Evolutionary conservation across 768 basidiomycete genomes (phyloP).

Genomic region (Sarcodon aspratus): DNA sequence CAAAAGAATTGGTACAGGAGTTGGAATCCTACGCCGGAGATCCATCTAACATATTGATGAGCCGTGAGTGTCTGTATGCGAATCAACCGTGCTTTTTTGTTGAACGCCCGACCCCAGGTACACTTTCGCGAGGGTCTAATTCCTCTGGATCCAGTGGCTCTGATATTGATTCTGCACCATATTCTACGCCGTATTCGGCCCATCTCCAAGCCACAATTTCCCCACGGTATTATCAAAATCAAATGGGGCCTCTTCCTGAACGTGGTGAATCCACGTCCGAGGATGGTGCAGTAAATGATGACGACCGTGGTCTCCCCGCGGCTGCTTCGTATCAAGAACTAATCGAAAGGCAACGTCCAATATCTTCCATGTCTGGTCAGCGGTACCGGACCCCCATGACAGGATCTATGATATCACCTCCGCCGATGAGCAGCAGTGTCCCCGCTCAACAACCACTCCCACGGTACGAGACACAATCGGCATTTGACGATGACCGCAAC

Average conservation of each 20-base stretch:
- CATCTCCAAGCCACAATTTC: constrained; percentile 2
- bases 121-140: constrained; percentile 40
- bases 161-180: constrained; percentile 18
- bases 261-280: constrained; percentile 13
- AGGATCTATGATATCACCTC: constrained; percentile 45
- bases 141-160: constrained; percentile 58
- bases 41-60: constrained; percentile 50
- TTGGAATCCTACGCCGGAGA: constrained; percentile 68
- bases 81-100: background rate
- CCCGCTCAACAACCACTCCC: constrained; percentile 67
- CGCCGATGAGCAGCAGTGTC: constrained; percentile 23
- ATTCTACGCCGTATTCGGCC: background rate
- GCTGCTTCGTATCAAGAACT: constrained; percentile 16
- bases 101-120: constrained; percentile 11
- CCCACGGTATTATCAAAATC: constrained; percentile 3
- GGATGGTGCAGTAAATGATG: constrained; percentile 39
- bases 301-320: constrained; percentile 26
- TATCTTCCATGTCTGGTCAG: constrained; percentile 68
- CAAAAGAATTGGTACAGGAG: constrained; percentile 65
- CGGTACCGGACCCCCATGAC: constrained; percentile 72
- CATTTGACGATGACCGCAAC: constrained; percentile 41
- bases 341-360: constrained; percentile 42
- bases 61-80: constrained; percentile 34
- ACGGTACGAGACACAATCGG: constrained; percentile 59
- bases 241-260: constrained; percentile 7